Evolutionary conservation across 2,329 filamentous ascomycete species (phyloP), one percentile per base, ranked within the genome.

Genomic region (Phaeosphaeria sp.): DNA sequence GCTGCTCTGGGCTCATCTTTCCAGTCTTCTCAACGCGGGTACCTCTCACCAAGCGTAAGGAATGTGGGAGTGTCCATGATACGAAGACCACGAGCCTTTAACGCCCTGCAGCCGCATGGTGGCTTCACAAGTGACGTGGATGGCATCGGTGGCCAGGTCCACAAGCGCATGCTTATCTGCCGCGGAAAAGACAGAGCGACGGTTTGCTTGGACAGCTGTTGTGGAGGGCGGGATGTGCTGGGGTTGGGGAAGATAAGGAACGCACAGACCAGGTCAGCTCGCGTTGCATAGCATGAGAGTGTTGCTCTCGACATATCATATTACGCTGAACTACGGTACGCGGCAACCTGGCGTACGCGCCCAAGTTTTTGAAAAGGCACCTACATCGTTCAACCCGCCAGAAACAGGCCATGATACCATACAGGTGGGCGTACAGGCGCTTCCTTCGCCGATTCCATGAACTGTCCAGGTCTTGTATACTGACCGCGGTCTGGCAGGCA

Each of bases 1-100:
- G 30, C 42, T 75, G 68, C 8, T 74, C 64, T 42, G 57, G 44
- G 7, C 66, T n/a, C 69, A 73, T 74, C 11, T 7, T 36, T 3
- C 15, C 15, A 36, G 6, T 6, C 11, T 13, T 36, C 11, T 36
- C 30, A 13, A 36, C 30, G 30, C 15, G 30, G 30, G 15, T 36
- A 13, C 30, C 15, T 3, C 30, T 22, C 48, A 13, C 48, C n/a
- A 15, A 18, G 15, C 47, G 49, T 18, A 21, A 50, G 22, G 48
- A 18, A 21, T 17, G 21, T 24, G 27, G 21, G 25, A 39, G 24
- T 17, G 8, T 27, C 40, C 39, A 51, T 47, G 11, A 18, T 40
- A 25, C 44, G 17, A 3, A 15, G 24, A 30, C 20, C 45, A 8
- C 48, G 47, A 46, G 44, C 18, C 25, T 24, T 47, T 30, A 59